Conservation (phyloP, 2,329 filamentous ascomycete species). For the Pseudonectria foliicola region DNA sequence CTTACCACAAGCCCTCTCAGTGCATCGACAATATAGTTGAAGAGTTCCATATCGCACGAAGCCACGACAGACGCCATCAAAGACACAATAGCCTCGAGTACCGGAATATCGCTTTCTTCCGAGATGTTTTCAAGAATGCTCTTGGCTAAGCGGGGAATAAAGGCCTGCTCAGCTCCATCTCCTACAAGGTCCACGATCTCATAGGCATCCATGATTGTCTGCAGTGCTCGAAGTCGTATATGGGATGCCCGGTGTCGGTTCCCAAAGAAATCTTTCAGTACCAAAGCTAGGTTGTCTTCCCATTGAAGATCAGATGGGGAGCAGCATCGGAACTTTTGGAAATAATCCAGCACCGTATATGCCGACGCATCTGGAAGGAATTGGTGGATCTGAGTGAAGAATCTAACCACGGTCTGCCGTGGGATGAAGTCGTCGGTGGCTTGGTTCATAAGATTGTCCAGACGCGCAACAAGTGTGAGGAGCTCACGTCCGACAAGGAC, state of each 20-base stretch:
- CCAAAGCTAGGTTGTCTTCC: slow-evolving; percentile 54
- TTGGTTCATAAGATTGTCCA: slow-evolving; percentile 41
- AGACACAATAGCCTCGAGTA: slow-evolving; percentile 58
- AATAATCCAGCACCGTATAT: slow-evolving; percentile 58
- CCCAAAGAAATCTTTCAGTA: slow-evolving; percentile 57
- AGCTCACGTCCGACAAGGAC: slow-evolving; percentile 37
- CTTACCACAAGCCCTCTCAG: slow-evolving; percentile 43
- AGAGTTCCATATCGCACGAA: slow-evolving; percentile 51
- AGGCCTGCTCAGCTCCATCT: slow-evolving; percentile 50
- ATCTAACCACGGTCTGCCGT: slow-evolving; percentile 57
- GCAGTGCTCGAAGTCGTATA: slow-evolving; percentile 56
- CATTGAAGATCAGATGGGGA: slow-evolving; percentile 64
- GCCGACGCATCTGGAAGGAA: slow-evolving; percentile 59
- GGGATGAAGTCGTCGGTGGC: slow-evolving; percentile 52
- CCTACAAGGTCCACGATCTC: slow-evolving; percentile 52
- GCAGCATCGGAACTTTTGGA: slow-evolving; percentile 61
- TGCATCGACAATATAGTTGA: slow-evolving; percentile 49
- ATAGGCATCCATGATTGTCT: slow-evolving; percentile 52
- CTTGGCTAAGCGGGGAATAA: slow-evolving; percentile 51
- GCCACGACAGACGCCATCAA: slow-evolving; percentile 59
- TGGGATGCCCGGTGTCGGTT: slow-evolving; percentile 53
- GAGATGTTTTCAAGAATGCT: slow-evolving; percentile 54
- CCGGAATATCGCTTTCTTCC: slow-evolving; percentile 54
- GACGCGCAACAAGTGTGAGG: slow-evolving; percentile 35
- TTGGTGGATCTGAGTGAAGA: slow-evolving; percentile 56